Evolutionary conservation across 129 eudicot species (phyloP), one percentile per base, ranked within the genome.

Genomic region (Flaveria bidentis): DNA sequence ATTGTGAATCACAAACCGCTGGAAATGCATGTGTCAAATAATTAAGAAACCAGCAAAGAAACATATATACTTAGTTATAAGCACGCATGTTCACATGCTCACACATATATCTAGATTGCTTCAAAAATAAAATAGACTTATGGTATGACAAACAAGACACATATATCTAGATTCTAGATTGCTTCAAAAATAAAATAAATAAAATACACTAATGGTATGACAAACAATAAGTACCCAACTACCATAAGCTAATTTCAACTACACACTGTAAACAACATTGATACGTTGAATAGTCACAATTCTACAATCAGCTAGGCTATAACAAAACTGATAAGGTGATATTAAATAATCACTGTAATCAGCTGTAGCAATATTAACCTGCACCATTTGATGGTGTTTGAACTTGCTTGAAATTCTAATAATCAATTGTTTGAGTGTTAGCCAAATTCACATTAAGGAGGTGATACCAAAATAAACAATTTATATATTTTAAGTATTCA

Each of bases 1-100:
- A 73, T 95, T 95, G 83, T 95, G 99, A 74, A 95, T 79, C 51
- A 95, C 99, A 67, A 95, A 95, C 28, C 99, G 91, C 99, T 95
- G 93, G 62, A 89, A 83, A 64, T 46, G 6, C 28, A n/a, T 68
- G 45, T 47, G 11, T 52, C 78, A 80, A 30, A 11, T 53, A 23
- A 25, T 20, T 28, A 12, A 12, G 0, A 51, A 49, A 49, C 58
- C 42, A 23, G 20, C 30, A 20, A 9, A 67, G 23, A 28, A 47
- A 63, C 25, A 39, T 22, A 23, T 50, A 76, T 50, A 50, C 65
- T 14, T 55, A 16, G 16, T 17, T 44, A 39, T 45, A 36, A 36
- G 7, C 41, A 36, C 7, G 41, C 41, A 0, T 36, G 41, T 36
- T 36, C 7, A 45, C 5, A 45, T 20, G 60, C 33, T 14, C 16